Evolutionary conservation across 2,329 filamentous ascomycete species (phyloP), one percentile per base, ranked within the genome.

Genomic region (Fusarium sororula): DNA sequence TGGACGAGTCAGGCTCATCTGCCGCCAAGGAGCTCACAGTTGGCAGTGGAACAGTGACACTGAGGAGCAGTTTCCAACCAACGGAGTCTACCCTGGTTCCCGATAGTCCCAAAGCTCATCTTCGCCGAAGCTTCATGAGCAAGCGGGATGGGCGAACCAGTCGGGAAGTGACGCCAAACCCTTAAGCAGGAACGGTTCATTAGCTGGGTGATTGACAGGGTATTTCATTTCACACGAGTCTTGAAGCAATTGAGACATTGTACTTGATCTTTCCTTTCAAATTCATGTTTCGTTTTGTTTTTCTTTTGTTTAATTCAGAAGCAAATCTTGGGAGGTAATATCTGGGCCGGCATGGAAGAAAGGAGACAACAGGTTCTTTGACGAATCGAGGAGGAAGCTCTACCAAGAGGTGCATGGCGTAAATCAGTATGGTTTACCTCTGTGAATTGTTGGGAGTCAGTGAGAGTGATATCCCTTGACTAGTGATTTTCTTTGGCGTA

Each of bases 1-100:
- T 99, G n/a, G 94, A 96, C 73, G 96, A 99, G 80, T 89, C 87
- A 4, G 89, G 90, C 6, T 85, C 87, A 3, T 90, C 89, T 17
- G 85, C 87, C 38, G 92, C 96, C 76, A 96, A 96, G 85, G 86
- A 90, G 45, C 83, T 99, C 59, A 88, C 85, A 39, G 91, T 95
- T 32, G 96, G 96, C 18, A 87, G 85, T 41, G 95, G 94, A 30
- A 88, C 84, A 3, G 92, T 98, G 2, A 86, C 90, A 1, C 81
- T 98, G 53, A 92, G 91, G 84, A 96, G 92, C 80, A 90, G 86
- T 61, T 98, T 97, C 79, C 85, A 85, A 32, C 83, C 83, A 14
- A 83, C 86, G 2, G 91, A 90, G 61, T 74, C 80, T 38, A 82
- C 78, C 32, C 77, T 79, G 78, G 82, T 73, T 69, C 82, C 84